Evolutionary conservation across 805 yeast species (phyloP).

Genomic region (Scheffersomyces amazonensis): DNA sequence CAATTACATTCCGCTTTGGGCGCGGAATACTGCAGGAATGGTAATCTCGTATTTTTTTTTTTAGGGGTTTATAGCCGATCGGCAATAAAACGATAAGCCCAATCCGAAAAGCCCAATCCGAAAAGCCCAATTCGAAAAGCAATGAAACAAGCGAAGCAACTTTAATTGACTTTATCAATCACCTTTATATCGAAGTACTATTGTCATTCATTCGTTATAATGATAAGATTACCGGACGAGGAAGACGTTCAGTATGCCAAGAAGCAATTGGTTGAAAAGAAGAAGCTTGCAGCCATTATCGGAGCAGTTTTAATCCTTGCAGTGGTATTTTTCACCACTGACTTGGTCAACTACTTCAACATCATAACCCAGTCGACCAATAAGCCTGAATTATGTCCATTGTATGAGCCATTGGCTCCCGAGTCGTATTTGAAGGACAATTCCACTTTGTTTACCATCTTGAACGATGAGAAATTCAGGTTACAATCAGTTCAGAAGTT

Average conservation of each 20-base stretch:
- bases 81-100: no score
- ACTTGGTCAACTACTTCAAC: conserved; percentile 11
- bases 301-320: conserved; percentile 4
- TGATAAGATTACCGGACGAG: not conserved
- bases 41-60: no score
- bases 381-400: conserved; percentile 16
- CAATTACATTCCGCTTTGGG: no score
- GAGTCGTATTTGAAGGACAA: conserved; percentile 25
- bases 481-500: conserved; percentile 39
- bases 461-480: conserved; percentile 21
- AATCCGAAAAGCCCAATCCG: no score
- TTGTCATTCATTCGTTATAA: no score
- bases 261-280: not conserved
- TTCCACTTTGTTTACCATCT: conserved; percentile 22
- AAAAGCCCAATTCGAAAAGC: no score
- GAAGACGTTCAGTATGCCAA: not conserved
- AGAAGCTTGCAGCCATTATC: conserved; percentile 1
- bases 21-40: no score
- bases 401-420: conserved; percentile 17
- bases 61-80: no score
- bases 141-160: no score
- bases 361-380: conserved; percentile 12
- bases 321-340: conserved; percentile 13
- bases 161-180: no score
- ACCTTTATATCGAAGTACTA: no score